Conservation (phyloP, 2,329 filamentous ascomycete species). For the Thielaviopsis punctulata region DNA sequence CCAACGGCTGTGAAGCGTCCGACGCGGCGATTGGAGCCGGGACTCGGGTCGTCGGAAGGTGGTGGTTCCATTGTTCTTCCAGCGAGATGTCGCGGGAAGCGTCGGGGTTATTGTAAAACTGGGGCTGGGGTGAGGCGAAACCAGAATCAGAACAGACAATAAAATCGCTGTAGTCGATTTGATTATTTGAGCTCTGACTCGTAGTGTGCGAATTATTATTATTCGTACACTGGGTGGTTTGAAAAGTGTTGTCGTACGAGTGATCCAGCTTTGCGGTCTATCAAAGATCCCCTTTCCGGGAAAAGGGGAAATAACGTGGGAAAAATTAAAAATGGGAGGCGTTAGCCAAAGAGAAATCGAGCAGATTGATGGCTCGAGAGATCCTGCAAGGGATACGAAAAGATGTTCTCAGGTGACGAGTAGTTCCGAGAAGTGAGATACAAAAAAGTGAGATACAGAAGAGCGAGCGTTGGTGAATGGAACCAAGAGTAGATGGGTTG, state of each 20-base stretch:
- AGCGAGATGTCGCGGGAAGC: not conserved
- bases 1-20: not conserved
- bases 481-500: not conserved
- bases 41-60: not conserved
- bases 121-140: not conserved
- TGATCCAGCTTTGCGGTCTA: conserved; percentile 8
- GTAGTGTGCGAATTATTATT: conserved; percentile 4
- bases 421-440: not conserved
- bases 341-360: conserved; percentile 1
- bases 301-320: conserved; percentile 7
- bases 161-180: conserved; percentile 1
- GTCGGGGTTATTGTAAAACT: not conserved
- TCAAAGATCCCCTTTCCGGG: conserved; percentile 7
- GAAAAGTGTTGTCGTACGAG: conserved; percentile 1
- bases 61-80: not conserved
- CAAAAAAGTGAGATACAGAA: not conserved
- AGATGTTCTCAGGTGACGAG: not conserved
- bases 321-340: conserved; percentile 5
- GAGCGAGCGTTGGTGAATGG: not conserved
- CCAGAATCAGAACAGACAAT: not conserved
- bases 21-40: not conserved
- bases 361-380: not conserved
- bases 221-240: conserved; percentile 8
- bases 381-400: conserved; percentile 6
- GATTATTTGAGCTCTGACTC: not conserved